These are phyloP conservation scores for Lactarius akahatsu DNA, from an alignment of 768 basidiomycete genomes.

Conservation along the genomic window DNA sequence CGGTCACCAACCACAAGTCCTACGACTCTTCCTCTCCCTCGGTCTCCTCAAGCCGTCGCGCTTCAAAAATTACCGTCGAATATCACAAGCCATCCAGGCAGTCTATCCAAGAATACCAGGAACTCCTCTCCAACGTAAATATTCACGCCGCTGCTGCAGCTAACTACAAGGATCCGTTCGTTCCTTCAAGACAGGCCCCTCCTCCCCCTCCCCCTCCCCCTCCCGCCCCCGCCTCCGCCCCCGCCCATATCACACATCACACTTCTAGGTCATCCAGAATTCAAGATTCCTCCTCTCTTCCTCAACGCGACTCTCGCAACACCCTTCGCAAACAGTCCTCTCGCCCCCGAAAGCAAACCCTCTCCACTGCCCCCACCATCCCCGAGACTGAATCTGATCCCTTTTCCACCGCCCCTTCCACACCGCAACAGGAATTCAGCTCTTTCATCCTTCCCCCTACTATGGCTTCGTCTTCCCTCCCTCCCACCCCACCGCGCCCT, in stretches of 20 bases:
- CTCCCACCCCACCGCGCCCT: conserved; percentile 71
- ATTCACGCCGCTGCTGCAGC: conserved; percentile 54
- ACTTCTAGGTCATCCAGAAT: conserved; percentile 24
- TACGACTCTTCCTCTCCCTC: conserved; percentile 24
- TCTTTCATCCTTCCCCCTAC: conserved; percentile 32
- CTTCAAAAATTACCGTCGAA: conserved; percentile 52
- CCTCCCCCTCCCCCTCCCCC: conserved; percentile 44
- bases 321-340: conserved; percentile 38
- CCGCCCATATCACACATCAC: conserved; percentile 30
- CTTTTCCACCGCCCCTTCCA: conserved; percentile 35
- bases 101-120: conserved; percentile 75
- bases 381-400: conserved; percentile 40
- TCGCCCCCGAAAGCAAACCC: conserved; percentile 34
- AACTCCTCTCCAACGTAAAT: conserved; percentile 62
- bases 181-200: conserved; percentile 48
- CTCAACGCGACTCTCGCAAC: conserved; percentile 34
- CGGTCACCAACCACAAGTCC: conserved; percentile 28
- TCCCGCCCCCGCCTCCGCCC: not conserved
- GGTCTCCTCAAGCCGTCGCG: conserved; percentile 24
- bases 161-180: conserved; percentile 41
- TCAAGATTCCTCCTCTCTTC: conserved; percentile 29
- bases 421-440: conserved; percentile 30
- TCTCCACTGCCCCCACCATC: conserved; percentile 39
- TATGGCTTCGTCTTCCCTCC: conserved; percentile 34
- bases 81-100: conserved; percentile 73